Evolutionary conservation across 352 stramenopile genomes (phyloP).

Genomic region (Globisporangium mamillatum): DNA sequence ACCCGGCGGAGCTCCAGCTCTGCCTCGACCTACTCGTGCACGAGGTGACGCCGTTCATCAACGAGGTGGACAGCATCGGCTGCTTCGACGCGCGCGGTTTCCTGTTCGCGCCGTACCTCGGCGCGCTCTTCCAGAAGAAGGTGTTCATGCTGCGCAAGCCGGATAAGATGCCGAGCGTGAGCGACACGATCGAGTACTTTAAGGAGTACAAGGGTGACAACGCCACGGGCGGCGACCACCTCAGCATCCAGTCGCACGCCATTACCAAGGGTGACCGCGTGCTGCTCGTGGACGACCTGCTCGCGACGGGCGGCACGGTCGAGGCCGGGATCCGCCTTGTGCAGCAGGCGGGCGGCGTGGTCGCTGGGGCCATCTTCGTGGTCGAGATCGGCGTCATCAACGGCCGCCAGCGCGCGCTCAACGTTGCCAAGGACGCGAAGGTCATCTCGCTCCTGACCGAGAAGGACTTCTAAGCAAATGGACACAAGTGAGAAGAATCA

Average conservation of each 20-base stretch:
- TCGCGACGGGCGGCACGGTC: conserved; percentile 96
- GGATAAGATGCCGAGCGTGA: conserved; percentile 96
- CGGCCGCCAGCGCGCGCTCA: conserved; percentile 46
- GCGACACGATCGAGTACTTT: conserved; percentile 90
- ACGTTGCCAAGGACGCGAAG: conserved; percentile 33
- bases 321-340: conserved; percentile 86
- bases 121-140: conserved; percentile 93
- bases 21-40: conserved; percentile 93
- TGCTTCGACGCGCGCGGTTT: conserved; percentile 97
- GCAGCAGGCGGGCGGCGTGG: conserved; percentile 78
- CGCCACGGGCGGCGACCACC: conserved; percentile 66
- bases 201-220: conserved; percentile 93
- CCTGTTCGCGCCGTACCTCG: conserved; percentile 94
- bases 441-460: conserved; percentile 73
- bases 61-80: conserved; percentile 77
- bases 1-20: conserved; percentile 87
- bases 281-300: conserved; percentile 96
- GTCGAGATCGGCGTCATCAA: conserved; percentile 88
- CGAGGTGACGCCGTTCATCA: conserved; percentile 47
- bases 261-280: conserved; percentile 83
- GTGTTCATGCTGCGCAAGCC: conserved; percentile 99
- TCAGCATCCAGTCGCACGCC: conserved; percentile 86
- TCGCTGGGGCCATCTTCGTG: conserved; percentile 93
- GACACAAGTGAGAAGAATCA: too few relatives aligned
- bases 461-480: conserved; percentile 51